phyloP scores from a whole-genome alignment of 2,329 filamentous ascomycete genomes.

The Colletotrichum neosansevieriae region DNA sequence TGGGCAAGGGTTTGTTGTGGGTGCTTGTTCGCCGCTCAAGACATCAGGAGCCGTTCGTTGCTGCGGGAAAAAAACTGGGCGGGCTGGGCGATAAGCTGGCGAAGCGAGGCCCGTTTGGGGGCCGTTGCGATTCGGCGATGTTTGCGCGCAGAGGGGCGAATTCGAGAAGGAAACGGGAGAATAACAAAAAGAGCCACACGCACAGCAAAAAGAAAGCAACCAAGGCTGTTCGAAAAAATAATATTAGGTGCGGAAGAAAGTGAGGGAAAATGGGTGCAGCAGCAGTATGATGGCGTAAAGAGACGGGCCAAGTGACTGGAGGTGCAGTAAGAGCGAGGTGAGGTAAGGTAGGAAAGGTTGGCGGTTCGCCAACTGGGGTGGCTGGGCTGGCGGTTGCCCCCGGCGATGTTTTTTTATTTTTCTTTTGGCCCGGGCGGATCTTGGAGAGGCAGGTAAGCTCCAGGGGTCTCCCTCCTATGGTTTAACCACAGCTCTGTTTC shows the following conservation, averaged over 20 bases:
- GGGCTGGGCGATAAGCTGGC: constrained; percentile 33
- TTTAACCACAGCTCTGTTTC: constrained; percentile 3
- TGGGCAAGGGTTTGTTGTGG: constrained; percentile 40
- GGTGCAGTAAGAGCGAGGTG: too few relatives aligned
- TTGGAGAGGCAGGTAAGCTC: constrained; percentile 24
- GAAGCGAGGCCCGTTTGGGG: constrained; percentile 20
- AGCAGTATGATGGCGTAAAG: constrained; percentile 23
- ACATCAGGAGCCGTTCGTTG: constrained; percentile 39
- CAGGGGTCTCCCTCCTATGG: constrained; percentile 20
- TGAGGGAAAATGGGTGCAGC: constrained; percentile 14
- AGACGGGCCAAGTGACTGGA: constrained; percentile 15
- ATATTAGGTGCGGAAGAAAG: constrained; percentile 8
- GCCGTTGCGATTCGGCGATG: constrained; percentile 34
- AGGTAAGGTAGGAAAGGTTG: constrained; percentile 23
- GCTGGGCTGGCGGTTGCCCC: constrained; percentile 35
- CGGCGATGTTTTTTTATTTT: constrained; percentile 30
- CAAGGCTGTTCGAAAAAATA: background rate
- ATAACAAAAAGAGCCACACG: constrained; percentile 23
- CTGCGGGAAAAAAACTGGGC: constrained; percentile 35
- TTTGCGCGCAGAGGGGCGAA: constrained; percentile 21
- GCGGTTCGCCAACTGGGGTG: constrained; percentile 36
- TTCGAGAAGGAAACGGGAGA: constrained; percentile 10
- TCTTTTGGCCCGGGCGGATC: constrained; percentile 29
- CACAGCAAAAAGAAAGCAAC: constrained; percentile 31
- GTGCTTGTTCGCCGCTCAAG: constrained; percentile 37